Evolutionary conservation across 1,284 basidiomycete genomes (phyloP).

Genomic region (Sporisorium sorghi): DNA sequence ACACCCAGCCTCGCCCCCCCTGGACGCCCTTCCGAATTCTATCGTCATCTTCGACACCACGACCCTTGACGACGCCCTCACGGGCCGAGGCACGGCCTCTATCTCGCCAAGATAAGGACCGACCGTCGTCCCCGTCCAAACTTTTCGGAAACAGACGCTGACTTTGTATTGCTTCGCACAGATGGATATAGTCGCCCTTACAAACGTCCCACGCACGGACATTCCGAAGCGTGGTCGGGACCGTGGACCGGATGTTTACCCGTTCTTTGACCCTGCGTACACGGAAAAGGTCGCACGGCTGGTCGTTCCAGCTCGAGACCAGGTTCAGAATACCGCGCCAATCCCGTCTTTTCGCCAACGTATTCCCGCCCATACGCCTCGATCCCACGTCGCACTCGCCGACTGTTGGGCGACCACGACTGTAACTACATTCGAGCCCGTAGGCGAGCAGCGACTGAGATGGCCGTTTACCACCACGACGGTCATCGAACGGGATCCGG

Average conservation of each 20-base stretch:
- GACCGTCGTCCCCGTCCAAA: no score
- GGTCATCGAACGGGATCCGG: neutral
- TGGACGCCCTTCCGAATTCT: neutral
- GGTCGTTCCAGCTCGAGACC: neutral
- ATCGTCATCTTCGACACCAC: neutral
- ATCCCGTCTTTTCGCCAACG: neutral
- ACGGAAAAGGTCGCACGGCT: neutral
- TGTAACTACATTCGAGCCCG: neutral
- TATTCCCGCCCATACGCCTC: neutral
- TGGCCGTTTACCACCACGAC: neutral
- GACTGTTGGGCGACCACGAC: neutral
- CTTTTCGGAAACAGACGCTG: neutral
- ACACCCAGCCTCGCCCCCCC: no score
- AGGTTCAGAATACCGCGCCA: no score
- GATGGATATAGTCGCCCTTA: neutral
- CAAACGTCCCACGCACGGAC: neutral
- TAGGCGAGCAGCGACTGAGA: neutral
- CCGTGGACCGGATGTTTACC: neutral
- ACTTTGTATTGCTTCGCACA: neutral
- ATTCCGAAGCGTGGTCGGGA: neutral
- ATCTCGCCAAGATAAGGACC: neutral
- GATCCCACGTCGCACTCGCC: neutral
- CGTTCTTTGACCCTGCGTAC: neutral
- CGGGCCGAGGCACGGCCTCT: neutral
- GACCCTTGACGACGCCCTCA: neutral